Evolutionary conservation across 2,329 filamentous ascomycete genomes (phyloP).

Genomic region (Fusarium compactum): DNA sequence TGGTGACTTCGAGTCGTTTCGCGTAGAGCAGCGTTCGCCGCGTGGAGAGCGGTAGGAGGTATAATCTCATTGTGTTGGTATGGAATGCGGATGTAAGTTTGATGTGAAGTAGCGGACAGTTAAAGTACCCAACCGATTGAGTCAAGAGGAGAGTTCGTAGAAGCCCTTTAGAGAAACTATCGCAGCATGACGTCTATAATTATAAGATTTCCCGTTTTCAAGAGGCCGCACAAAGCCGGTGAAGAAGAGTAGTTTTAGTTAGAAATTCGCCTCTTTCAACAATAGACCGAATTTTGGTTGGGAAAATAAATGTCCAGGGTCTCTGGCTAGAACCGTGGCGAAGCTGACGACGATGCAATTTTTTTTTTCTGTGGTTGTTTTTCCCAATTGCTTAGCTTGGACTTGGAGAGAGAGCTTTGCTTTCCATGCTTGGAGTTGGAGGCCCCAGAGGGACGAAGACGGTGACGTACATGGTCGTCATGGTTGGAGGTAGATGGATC

Average conservation of each 20-base stretch:
- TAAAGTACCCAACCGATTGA: background rate
- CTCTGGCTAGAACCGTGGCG: slow-evolving; percentile 36
- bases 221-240: slow-evolving; percentile 21
- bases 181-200: slow-evolving; percentile 33
- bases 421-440: slow-evolving; percentile 25
- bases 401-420: slow-evolving; percentile 6
- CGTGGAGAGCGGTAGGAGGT: slow-evolving; percentile 92
- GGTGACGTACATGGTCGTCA: slow-evolving; percentile 52
- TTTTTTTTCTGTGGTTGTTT: slow-evolving; percentile 18
- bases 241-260: slow-evolving; percentile 9
- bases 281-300: slow-evolving; percentile 18
- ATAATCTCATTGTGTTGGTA: slow-evolving; percentile 81
- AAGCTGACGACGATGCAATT: slow-evolving; percentile 44
- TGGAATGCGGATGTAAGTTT: background rate
- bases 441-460: slow-evolving; percentile 28
- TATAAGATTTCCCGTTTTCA: slow-evolving; percentile 4
- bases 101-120: background rate
- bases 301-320: background rate
- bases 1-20: slow-evolving; percentile 74
- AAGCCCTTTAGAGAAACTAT: slow-evolving; percentile 22
- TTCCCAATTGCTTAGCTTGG: background rate
- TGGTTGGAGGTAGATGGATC: slow-evolving; percentile 39
- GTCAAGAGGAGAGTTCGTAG: slow-evolving; percentile 6
- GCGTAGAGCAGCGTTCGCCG: slow-evolving; percentile 92
- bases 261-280: slow-evolving; percentile 22